Evolutionary conservation across 75 land plant species (phyloP).

Genomic region (Cryptomeria japonica): DNA sequence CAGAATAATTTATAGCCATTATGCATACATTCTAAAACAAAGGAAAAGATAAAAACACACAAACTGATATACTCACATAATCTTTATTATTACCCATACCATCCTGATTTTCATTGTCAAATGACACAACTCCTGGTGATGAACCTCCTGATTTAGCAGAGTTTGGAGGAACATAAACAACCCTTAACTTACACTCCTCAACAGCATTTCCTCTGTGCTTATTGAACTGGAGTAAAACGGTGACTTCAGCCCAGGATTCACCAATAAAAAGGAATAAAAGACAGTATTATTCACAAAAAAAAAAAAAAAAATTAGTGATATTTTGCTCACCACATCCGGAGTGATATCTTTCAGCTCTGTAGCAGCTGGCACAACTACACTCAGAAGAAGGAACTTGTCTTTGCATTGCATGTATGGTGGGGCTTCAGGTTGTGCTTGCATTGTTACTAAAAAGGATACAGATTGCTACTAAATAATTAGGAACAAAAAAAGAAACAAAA

Average conservation of each 20-base stretch:
- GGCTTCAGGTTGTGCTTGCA: conserved; percentile 87
- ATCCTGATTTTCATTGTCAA: conserved; percentile 36
- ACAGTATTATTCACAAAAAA: neutral
- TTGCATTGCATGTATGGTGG: conserved; percentile 91
- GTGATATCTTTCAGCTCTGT: conserved; percentile 52
- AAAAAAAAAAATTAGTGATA: neutral
- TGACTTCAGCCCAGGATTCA: neutral
- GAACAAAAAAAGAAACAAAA: neutral
- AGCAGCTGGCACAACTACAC: conserved; percentile 54
- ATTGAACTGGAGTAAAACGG: conserved; percentile 59
- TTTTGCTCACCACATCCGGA: conserved; percentile 43
- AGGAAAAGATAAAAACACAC: neutral
- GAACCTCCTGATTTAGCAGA: conserved; percentile 37
- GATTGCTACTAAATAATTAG: neutral
- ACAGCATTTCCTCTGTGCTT: conserved; percentile 61
- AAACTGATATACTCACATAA: neutral
- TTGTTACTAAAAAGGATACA: conserved; percentile 52
- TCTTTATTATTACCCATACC: neutral
- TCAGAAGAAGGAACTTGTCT: conserved; percentile 94
- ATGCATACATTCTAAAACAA: neutral
- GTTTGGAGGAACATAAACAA: conserved; percentile 54
- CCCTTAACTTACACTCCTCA: conserved; percentile 75
- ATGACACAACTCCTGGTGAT: conserved; percentile 44
- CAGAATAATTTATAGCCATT: neutral
- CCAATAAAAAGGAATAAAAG: neutral